Conservation (phyloP, 140 eudicot species). For the Erigeron philadelphicus region DNA sequence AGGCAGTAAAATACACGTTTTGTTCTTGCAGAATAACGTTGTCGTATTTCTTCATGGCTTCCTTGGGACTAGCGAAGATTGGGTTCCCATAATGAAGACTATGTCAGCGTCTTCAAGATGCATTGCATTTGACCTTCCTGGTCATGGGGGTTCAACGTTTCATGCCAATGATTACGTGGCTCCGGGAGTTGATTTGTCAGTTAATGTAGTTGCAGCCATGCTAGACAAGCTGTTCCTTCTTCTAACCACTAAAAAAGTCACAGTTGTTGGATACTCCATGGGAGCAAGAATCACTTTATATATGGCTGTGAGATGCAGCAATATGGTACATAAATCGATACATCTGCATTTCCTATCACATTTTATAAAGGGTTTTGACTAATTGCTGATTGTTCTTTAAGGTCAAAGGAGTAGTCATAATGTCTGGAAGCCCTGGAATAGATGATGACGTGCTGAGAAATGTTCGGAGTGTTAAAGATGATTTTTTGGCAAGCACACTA, state of each 20-base stretch:
- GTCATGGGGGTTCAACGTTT: conserved; percentile 72
- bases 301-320: conserved; percentile 57
- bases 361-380: not conserved
- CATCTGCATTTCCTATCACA: not conserved
- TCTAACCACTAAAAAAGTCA: conserved; percentile 47
- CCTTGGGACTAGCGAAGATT: conserved; percentile 81
- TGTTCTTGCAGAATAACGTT: conserved; percentile 47
- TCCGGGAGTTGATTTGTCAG: conserved; percentile 36
- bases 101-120: conserved; percentile 74
- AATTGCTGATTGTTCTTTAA: conserved; percentile 6
- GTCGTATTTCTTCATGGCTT: conserved; percentile 88
- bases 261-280: conserved; percentile 91
- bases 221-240: conserved; percentile 45
- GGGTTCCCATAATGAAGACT: conserved; percentile 82
- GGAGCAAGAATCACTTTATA: conserved; percentile 83
- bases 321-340: conserved; percentile 42
- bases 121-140: conserved; percentile 89
- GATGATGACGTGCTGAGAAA: conserved; percentile 46
- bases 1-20: not conserved
- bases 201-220: conserved; percentile 45
- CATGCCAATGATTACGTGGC: conserved; percentile 23
- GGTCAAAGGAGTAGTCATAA: conserved; percentile 65
- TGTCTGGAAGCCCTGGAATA: conserved; percentile 98
- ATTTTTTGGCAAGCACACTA: conserved; percentile 56
- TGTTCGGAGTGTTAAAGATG: conserved; percentile 65